Percentiles rank a stretch among this genome's conserved stretches.
Conservation (phyloP, 331 rosid species). For the Spiraea crenata region DNA sequence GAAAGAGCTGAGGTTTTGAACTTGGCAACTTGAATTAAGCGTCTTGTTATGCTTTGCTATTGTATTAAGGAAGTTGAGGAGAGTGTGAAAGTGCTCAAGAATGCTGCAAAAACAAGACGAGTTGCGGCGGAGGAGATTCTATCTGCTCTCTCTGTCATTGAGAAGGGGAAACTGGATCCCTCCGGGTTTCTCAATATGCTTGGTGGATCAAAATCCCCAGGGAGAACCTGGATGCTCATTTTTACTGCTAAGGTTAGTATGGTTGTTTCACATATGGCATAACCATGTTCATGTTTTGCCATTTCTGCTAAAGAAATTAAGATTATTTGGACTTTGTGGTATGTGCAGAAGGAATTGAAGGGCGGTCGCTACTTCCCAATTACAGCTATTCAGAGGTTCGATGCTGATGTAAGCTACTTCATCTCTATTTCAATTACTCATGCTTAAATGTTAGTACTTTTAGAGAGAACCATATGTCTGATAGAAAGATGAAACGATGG, state of each 20-base stretch:
- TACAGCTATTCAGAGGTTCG: constrained; percentile 89
- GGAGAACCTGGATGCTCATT: constrained; percentile 97
- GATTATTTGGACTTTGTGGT: constrained; percentile 19
- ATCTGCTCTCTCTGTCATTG: constrained; percentile 71
- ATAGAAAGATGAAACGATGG: not conserved
- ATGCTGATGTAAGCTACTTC: constrained; percentile 73
- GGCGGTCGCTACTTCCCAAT: constrained; percentile 83
- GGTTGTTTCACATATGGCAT: not conserved
- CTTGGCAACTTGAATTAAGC: not conserved
- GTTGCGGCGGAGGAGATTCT: constrained; percentile 64
- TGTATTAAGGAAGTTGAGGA: constrained; percentile 68
- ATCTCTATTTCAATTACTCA: constrained; percentile 1
- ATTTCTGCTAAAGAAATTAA: not conserved
- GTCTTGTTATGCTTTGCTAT: constrained; percentile 6
- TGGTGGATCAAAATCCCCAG: constrained; percentile 81
- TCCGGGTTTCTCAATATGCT: constrained; percentile 68
- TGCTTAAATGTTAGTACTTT: not conserved
- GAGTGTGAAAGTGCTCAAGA: constrained; percentile 75
- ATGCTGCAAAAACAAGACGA: constrained; percentile 75
- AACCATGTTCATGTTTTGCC: not conserved
- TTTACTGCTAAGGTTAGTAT: constrained; percentile 69
- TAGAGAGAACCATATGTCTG: not conserved
- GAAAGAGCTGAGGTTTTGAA: not conserved
- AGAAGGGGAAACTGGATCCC: constrained; percentile 78
- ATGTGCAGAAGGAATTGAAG: constrained; percentile 58